Base-by-base conservation (phyloP, 129 eudicot genomes). In the Artemisia annua region DNA sequence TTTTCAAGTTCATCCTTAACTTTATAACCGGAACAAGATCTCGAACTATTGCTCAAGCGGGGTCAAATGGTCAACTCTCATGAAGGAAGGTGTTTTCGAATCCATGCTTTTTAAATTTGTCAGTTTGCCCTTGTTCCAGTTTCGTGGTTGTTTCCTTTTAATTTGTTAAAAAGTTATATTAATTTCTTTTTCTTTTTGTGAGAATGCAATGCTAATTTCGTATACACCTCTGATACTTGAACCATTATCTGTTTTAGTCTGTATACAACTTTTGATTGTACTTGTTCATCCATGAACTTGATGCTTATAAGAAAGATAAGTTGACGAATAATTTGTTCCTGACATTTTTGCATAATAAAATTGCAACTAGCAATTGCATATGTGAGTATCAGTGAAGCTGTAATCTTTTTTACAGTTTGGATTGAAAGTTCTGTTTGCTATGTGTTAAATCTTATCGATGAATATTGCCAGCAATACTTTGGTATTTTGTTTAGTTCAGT, bases 391-490 rank as follows among this genome's bases (percentile, higher is more conserved):
- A 32, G 20, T 57, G 18, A 52, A 56, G 52, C 35, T 56, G 48
- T 26, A 32, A 76, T 67, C 50, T 55, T 65, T 54, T 15, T 75
- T 76, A 85, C 77, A 82, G 65, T 80, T 84, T 90, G 78, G 97
- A 83, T 43, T 11, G 60, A 50, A 76, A 62, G 7, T 69, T 79
- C 61, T 69, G 78, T 66, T 72, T 80, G 69, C 85, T 83, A 63
- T 63, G 84, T 48, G 80, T 72, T 75, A 90, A 80, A 74, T 85
- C 84, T 73, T 88, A 83, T 53, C 94, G 56, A 80, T 87, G 71
- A 60, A 87, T 85, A 75, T 90, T 85, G 57, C 94, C 94, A n/a
- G 96, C 94, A 63, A 86, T 79, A 90, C 67, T 87, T 83, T 56
- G 94, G 97, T 69, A 90, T 87, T 68, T 81, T 79, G 35, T 75